Evolutionary conservation across 1,284 basidiomycete species (phyloP), one percentile per base, ranked within the genome.

Genomic region (Ceratobasidium sp.): DNA sequence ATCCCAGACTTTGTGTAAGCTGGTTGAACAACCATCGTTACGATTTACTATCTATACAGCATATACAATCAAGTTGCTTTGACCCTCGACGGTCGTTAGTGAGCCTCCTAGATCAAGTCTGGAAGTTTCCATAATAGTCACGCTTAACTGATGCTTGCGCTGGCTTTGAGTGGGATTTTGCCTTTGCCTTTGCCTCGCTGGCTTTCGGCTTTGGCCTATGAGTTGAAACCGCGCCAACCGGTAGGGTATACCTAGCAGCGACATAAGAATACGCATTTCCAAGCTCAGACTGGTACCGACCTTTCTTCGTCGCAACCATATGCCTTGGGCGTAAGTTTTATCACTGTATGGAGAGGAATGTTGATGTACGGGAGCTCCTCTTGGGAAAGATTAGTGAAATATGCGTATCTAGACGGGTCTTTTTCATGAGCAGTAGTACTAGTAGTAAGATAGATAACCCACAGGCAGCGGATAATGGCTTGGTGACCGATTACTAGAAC

Each of bases 221-320:
- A 0, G 96, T 98, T 82, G 97, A 93, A 29, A 98, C 96, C 0
- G 96, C 96, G 29, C 87, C 87, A 79, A 98, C 98, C 5, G 94
- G 94, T 0, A 98, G 84, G 0, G 92, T 87, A 81, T 93, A 95
- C 74, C 92, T 93, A 76, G 46, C n/a, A 31, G 72, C 68, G 51
- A 39, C 24, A 66, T 59, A 54, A 69, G 27, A 34, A 24, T 48
- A 59, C 48, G 19, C 5, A 79, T 83, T 22, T 29, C 54, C 37
- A 58, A 27, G 1, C 7, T 51, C 3, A 24, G 39, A 61, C 16
- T 8, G 0, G n/a, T 4, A 46, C 48, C 75, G 80, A 95, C 86
- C 98, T 87, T 82, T 97, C 96, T 82, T 99, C 98, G 81, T 98
- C 95, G 84, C 97, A 99, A 24, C 98, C 98, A 81, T 99, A 99